Percentiles rank a stretch among this genome's conserved stretches.
Conservation (phyloP, 495 filamentous ascomycete species). For the Aspergillus cavernicola region DNA sequence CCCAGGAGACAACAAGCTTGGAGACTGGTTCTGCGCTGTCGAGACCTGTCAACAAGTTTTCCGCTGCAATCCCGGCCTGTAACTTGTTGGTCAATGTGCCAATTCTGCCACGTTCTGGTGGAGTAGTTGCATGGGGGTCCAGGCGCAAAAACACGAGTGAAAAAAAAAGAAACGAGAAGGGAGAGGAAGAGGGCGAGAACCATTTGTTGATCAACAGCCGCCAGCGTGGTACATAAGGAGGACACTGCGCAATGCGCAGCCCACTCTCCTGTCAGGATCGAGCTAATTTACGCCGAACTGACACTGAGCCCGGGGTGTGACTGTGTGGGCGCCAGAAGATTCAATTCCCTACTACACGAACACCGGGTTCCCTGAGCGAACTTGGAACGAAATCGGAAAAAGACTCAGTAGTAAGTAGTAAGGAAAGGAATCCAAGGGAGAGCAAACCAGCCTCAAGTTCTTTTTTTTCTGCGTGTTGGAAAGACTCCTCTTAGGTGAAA, state of each 20-base stretch:
- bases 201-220: conserved; percentile 9
- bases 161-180: conserved; percentile 1
- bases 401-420: not conserved
- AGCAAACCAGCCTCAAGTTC: not conserved
- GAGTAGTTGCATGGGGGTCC: conserved; percentile 4
- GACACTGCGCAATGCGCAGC: not conserved
- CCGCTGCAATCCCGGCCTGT: conserved; percentile 13
- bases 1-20: not conserved
- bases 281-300: conserved; percentile 7
- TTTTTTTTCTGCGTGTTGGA: too few relatives aligned
- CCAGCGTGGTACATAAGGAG: conserved; percentile 10
- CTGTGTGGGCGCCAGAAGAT: not conserved
- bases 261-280: conserved; percentile 9
- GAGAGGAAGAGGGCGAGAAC: conserved; percentile 8
- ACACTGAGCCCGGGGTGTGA: not conserved
- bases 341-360: not conserved
- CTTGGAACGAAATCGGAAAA: too few relatives aligned
- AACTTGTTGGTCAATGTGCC: not conserved
- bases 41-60: conserved; percentile 17
- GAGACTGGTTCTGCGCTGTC: conserved; percentile 6
- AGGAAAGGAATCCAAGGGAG: not conserved
- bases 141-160: not conserved
- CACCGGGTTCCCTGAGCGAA: too few relatives aligned
- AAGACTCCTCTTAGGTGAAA: not conserved
- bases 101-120: conserved; percentile 11